A percentile compares a stretch with the other conserved stretches of the same genome.
phyloP scores from a whole-genome alignment of 768 basidiomycete genomes.

The Naganishia randhawae region DNA sequence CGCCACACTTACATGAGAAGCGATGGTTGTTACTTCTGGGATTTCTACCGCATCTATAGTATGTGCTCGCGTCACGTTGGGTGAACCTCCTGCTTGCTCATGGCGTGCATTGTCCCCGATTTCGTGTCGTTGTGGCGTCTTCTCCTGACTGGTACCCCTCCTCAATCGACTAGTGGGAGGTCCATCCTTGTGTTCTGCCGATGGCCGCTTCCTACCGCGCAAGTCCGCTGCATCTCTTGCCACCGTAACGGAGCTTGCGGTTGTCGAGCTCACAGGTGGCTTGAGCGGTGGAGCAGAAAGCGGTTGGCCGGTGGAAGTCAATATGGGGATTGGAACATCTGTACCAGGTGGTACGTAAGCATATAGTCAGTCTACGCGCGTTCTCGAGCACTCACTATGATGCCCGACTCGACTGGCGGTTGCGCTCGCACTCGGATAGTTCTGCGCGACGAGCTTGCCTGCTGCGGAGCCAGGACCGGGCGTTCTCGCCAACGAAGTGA shows the following conservation, averaged over 20 bases:
- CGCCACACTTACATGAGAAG: slow-evolving; percentile 4
- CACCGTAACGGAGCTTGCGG: slow-evolving; percentile 4
- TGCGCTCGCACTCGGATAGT: not conserved
- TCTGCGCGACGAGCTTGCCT: not conserved
- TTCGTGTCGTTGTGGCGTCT: slow-evolving; percentile 5
- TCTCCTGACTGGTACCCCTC: slow-evolving; percentile 5
- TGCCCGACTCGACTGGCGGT: not conserved
- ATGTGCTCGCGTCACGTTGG: not conserved
- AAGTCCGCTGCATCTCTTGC: not conserved
- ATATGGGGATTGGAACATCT: not conserved
- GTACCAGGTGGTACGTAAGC: slow-evolving; percentile 20
- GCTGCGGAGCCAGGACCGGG: not conserved
- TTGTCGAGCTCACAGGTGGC: not conserved
- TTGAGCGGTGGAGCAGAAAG: not conserved
- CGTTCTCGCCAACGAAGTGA: not conserved
- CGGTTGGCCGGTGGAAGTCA: slow-evolving; percentile 12
- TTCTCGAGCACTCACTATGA: not conserved
- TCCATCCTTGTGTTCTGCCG: slow-evolving; percentile 27
- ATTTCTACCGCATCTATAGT: not conserved
- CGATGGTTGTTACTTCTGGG: not conserved
- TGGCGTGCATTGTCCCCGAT: not conserved
- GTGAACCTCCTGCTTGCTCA: not conserved
- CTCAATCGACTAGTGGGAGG: slow-evolving; percentile 14
- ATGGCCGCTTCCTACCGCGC: slow-evolving; percentile 22
- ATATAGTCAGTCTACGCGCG: not conserved